Conservation (phyloP, 192 early-diverging fungal species). For the Paraglomus occultum region DNA sequence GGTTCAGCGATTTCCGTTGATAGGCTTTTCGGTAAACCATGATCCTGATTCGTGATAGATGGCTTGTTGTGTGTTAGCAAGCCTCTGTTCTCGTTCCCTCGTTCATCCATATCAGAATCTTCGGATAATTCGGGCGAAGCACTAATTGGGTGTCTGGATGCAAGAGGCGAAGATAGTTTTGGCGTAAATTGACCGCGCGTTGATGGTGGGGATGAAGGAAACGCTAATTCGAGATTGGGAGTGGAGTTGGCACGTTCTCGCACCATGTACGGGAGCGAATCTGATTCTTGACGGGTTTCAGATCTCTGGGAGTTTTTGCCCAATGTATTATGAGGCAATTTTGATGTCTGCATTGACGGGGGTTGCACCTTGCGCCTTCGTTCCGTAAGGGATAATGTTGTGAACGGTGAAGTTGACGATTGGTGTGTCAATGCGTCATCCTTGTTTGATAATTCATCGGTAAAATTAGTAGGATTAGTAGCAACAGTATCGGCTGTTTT, state of each 20-base stretch:
- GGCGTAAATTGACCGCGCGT: background rate
- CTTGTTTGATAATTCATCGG: background rate
- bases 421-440: background rate
- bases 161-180: constrained; percentile 19
- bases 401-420: background rate
- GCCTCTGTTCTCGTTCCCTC: no score
- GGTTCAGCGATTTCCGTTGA: background rate
- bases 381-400: no score
- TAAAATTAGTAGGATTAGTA: background rate
- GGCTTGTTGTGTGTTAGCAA: background rate
- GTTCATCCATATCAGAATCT: background rate
- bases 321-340: no score
- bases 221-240: no score
- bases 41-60: background rate
- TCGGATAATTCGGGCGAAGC: background rate
- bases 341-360: no score
- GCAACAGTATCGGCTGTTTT: background rate
- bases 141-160: constrained; percentile 2
- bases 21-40: background rate
- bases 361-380: no score
- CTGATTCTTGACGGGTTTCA: no score
- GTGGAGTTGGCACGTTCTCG: background rate
- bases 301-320: no score
- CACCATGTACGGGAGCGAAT: no score
- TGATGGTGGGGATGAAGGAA: background rate